Base-by-base conservation (phyloP, 495 filamentous ascomycete species). In the Astrothelium macrocarpum region DNA sequence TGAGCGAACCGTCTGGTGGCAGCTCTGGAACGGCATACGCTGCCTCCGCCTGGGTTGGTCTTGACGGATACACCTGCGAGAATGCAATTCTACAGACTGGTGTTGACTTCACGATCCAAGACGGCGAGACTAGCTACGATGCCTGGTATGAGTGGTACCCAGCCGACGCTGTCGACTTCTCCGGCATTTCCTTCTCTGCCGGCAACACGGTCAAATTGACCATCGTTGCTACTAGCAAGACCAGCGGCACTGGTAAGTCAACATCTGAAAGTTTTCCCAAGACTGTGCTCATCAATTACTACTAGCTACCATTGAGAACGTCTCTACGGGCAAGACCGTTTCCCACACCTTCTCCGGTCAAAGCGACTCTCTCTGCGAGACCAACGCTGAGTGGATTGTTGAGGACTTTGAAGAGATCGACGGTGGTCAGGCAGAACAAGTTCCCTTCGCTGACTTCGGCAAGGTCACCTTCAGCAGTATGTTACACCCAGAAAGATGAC, bases 141-240 rank as follows among this genome's bases (percentile, higher is more conserved):
- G 78, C 82, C 23, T 88, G 85, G 85, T 87, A 83, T 65, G 84
- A 87, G 68, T 87, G 84, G 84, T 86, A 78, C 68, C 84, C 84
- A 4, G 75, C 81, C 58, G 75, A 79, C 64, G 79, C 82, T 20
- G 77, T 80, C 63, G 78, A 81, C 69, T 86, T 87, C 67, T 70
- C 67, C 20, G 74, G 77, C 65, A 71, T 87, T 56, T n/a, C 67
- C 2, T 71, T 87, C 62, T 70, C 72, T 14, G 80, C 79, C 2
- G 84, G 85, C 12, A 80, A 88, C 63, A 73, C 74, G 23, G 79
- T 87, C 67, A 79, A 76, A n/a, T 78, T 82, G 46, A 82, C 74
- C 5, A 80, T 85, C 25, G 74, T 75, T 28, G 74, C 82, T 0
- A 73, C 67, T 25, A 79, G 78, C 53, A 76, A 72, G 11, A 79